Evolutionary conservation across 2,329 filamentous ascomycete genomes (phyloP).

Genomic region (Fusarium goolgardi): DNA sequence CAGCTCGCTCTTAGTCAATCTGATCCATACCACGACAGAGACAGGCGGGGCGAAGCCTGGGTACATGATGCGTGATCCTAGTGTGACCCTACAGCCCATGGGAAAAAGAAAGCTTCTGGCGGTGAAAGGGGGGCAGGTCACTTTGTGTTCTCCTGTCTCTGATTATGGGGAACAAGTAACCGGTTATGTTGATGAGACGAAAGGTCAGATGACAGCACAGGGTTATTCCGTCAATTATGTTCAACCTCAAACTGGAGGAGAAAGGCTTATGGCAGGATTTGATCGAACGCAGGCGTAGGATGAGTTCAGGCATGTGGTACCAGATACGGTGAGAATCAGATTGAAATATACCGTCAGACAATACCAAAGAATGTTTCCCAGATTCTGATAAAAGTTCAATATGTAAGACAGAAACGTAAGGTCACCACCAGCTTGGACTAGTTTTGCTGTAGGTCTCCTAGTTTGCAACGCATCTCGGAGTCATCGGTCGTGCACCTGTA

Average conservation of each 20-base stretch:
- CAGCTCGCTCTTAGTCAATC: slow-evolving; percentile 21
- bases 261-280: neutral
- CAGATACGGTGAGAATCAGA: accelerated
- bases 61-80: slow-evolving; percentile 14
- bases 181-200: neutral
- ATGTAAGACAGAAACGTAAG: no score
- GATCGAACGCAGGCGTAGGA: neutral
- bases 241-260: neutral
- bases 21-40: slow-evolving; percentile 23
- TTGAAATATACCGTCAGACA: neutral
- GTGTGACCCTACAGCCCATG: neutral
- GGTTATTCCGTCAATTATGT: neutral
- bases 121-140: neutral
- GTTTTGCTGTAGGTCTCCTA: no score
- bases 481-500: no score
- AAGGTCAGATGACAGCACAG: neutral
- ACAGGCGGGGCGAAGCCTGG: slow-evolving; percentile 9
- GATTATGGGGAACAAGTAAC: neutral
- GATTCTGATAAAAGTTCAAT: neutral
- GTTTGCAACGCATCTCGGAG: no score
- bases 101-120: neutral
- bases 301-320: neutral
- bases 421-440: no score
- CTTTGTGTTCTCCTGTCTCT: neutral
- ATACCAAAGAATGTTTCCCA: neutral